phyloP scores from a whole-genome alignment of 1,284 basidiomycete genomes.

The Trichosporon ovoides region DNA sequence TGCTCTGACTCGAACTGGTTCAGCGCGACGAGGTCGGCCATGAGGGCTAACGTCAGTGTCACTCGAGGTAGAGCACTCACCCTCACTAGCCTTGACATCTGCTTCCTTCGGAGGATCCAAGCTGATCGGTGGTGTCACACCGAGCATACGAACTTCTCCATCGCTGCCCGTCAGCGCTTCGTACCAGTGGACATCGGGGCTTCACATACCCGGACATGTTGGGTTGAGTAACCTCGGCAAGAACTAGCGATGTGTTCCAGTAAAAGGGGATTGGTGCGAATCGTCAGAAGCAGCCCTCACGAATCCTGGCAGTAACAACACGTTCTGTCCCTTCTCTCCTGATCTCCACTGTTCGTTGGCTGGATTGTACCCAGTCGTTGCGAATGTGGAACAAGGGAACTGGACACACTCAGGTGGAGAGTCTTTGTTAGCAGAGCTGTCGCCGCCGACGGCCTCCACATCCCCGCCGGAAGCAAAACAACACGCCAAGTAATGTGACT shows the following conservation, averaged over 20 bases:
- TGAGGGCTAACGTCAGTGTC: constrained; percentile 30
- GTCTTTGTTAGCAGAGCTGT: constrained; percentile 1
- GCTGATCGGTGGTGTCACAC: constrained; percentile 82
- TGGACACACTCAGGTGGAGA: background rate
- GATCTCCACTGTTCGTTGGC: background rate
- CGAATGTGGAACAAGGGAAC: background rate
- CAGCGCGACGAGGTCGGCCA: constrained; percentile 78
- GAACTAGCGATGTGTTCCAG: background rate
- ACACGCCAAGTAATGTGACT: background rate
- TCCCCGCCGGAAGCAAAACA: constrained; percentile 1
- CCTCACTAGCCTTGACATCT: constrained; percentile 70
- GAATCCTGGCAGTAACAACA: background rate
- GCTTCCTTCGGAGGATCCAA: constrained; percentile 62
- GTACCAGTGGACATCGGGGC: no score
- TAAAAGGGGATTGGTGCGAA: background rate
- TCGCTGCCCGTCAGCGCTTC: constrained; percentile 12
- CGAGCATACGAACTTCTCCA: constrained; percentile 37
- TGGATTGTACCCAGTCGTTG: background rate
- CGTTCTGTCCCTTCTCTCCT: background rate
- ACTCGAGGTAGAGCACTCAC: constrained; percentile 55
- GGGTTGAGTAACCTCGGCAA: background rate
- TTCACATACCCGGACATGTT: constrained; percentile 17
- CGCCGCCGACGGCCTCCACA: constrained; percentile 4
- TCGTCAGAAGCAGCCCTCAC: background rate
- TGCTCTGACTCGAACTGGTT: constrained; percentile 87